Base-by-base conservation (phyloP, 2,329 filamentous ascomycete species). In the Cladosporium oxysporum region DNA sequence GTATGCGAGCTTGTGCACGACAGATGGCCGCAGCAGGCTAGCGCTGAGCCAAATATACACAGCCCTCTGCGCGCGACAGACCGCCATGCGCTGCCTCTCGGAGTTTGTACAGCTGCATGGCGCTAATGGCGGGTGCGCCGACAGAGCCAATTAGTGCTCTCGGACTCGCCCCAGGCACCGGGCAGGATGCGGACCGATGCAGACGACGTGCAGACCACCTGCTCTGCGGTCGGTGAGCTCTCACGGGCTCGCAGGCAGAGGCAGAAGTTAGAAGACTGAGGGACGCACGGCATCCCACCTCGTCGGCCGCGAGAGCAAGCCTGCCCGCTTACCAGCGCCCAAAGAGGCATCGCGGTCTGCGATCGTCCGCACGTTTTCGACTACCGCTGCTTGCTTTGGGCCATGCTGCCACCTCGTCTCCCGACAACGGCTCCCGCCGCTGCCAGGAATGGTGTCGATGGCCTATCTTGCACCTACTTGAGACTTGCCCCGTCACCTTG, bases 11-110 rank as follows among this genome's bases (percentile, higher is more conserved):
- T 55, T 63, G 35, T 63, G 61, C 60, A 63, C 31, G 35, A 21
- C 16, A 11, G 7, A 33, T 10, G 31, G n/a, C 50, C n/a, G 49
- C 61, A 33, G 4, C 23, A 21, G 50, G 61, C 28, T 47, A 57
- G 61, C 50, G 23, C 18, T 11, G 50, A 55, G 61, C 61, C 61
- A 63, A 63, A 63, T 63, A 63, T 63, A 63, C 61, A 63, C 61
- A 57, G 61, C 61, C 61, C 35, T 35, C 33, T 52, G 49, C 10
- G 16, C 21, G 4, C 11, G 12, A n/a, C 61, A 63, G 61, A 63
- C 61, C 61, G 61, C 61, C 60, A 33, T 16, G 31, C 50, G 52
- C 49, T 23, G 60, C 49, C 60, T 62, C 31, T 37, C 61, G 50
- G 61, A 57, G 50, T 62, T 29, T 62, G 44, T 29, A 35, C 21